Evolutionary conservation across 2,329 filamentous ascomycete species (phyloP).

Genomic region (Microcera coccophila): DNA sequence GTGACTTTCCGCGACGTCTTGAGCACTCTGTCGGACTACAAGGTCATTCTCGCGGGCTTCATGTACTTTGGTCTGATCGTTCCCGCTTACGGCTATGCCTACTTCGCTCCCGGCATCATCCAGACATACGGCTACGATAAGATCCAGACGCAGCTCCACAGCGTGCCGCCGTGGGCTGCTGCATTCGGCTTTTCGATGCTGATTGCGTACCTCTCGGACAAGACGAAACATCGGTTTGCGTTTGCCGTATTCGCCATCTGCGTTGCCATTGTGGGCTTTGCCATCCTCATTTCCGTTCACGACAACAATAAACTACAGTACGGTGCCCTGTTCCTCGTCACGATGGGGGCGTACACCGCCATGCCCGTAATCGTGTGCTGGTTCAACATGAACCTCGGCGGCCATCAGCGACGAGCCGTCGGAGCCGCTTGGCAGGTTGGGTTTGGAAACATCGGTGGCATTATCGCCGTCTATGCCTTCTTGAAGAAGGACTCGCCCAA

Average conservation of each 20-base stretch:
- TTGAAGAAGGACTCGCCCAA: conserved; percentile 61
- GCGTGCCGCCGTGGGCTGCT: conserved; percentile 57
- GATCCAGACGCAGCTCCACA: conserved; percentile 56
- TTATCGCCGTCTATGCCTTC: conserved; percentile 71
- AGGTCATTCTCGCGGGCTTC: conserved; percentile 68
- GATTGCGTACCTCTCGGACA: conserved; percentile 69
- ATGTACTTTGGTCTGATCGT: conserved; percentile 82
- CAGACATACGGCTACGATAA: conserved; percentile 58
- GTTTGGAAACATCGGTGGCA: conserved; percentile 76
- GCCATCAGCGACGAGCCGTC: conserved; percentile 66
- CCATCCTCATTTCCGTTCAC: conserved; percentile 68
- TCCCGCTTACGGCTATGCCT: conserved; percentile 73
- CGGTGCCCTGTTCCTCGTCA: conserved; percentile 75
- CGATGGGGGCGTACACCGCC: conserved; percentile 76
- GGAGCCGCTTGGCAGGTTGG: conserved; percentile 74
- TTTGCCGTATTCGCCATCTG: conserved; percentile 68
- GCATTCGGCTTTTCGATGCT: conserved; percentile 78
- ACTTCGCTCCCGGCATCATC: conserved; percentile 72
- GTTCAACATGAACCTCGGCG: conserved; percentile 76
- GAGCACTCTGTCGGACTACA: conserved; percentile 67
- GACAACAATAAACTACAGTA: conserved; percentile 67
- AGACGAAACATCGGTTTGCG: conserved; percentile 65
- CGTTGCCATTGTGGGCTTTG: conserved; percentile 70
- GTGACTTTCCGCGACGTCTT: conserved; percentile 57
- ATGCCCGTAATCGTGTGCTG: conserved; percentile 85